Evolutionary conservation across 352 stramenopile genomes (phyloP), one percentile per base, ranked within the genome.

Genomic region (Phytophthora macrochlamydospora): DNA sequence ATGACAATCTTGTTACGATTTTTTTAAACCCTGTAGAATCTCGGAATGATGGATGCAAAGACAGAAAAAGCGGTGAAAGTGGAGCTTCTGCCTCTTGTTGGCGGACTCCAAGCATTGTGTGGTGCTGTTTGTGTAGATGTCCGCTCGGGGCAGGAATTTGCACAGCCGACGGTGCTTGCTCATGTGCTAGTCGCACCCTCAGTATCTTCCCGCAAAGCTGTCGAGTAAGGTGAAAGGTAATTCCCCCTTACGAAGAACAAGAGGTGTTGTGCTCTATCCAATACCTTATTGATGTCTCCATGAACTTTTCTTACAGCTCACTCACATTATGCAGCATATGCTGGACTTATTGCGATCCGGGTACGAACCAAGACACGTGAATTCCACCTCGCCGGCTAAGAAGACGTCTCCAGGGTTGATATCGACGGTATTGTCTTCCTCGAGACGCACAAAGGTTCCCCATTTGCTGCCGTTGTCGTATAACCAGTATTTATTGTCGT

Each of bases 401-500:
- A 94, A 91, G 9, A 89, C 68, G 59, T 92, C 80, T n/a, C 85
- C 83, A 2, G 83, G 78, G 18, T 81, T 76, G 44, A 91, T 77
- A 32, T 90, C 74, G 28, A 89, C 79, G 9, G 56, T 69, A 56
- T 90, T 80, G 51, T 90, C 85, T 56, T 92, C 83, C 35, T 90
- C 83, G 3, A 94, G 73, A 0, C 85, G 83, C n/a, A 91, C 81
- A 59, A 78, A 92, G 9, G 83, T 94, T 7, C 85, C 83, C 80
- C 79, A 91, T 11, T 86, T 81, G 55, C 81, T 92, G 33, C 67
- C 67, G 4, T 70, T 80, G 57, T 94, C 85, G 45, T 92, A 92
- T 12, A 94, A 54, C 81, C 81, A 94, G 62, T 91, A 94, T 4
- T 71, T 66, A 1, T 75, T 65, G 44, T 92, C 79, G n/a, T 85